Evolutionary conservation across 2,329 filamentous ascomycete genomes (phyloP), one percentile per base, ranked within the genome.

Genomic region (Sarocladium oryzae): DNA sequence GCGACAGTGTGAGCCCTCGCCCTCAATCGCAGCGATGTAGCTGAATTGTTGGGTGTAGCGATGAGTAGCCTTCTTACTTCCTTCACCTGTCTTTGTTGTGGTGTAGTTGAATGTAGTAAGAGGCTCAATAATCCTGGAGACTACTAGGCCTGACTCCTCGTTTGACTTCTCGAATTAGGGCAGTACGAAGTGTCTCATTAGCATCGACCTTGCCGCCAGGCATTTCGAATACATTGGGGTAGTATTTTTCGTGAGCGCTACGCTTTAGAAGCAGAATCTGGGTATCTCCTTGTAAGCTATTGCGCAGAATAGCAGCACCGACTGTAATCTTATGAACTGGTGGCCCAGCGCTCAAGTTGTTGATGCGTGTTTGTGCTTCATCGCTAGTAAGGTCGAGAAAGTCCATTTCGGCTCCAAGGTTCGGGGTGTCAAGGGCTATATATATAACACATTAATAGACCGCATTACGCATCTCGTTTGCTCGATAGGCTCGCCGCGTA

Each of bases 201-300:
- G 24, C 3, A 15, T 30, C 24, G n/a, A 32, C 26, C 28, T 48
- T 48, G 28, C 43, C 43, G 16, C 43, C 43, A 32, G 43, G 43
- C 26, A 48, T 48, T 23, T 48, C 43, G 28, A 48, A 33, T 9
- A 48, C 16, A 26, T 48, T 32, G 7, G 43, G 43, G 18, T 48
- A 33, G 43, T 48, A 48, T 33, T 21, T 48, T n/a, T 48, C 43
- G 24, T 48, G 26, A 33, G 26, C 13, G 15, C 26, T 48, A n/a
- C 43, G 24, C 43, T 32, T 48, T 5, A 48, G 43, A 48, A 48
- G 24, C 43, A 48, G 20, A 33, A 48, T 48, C 16, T 48, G 9
- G 37, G 28, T 30, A 13, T 30, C 28, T 30, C 7, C 28, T 30
- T 30, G 28, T 7, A 13, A 30, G 28, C 13, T 30, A 30, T 30